phyloP scores from a whole-genome alignment of 2,329 filamentous ascomycete genomes.

The Hypoxylon sp. region DNA sequence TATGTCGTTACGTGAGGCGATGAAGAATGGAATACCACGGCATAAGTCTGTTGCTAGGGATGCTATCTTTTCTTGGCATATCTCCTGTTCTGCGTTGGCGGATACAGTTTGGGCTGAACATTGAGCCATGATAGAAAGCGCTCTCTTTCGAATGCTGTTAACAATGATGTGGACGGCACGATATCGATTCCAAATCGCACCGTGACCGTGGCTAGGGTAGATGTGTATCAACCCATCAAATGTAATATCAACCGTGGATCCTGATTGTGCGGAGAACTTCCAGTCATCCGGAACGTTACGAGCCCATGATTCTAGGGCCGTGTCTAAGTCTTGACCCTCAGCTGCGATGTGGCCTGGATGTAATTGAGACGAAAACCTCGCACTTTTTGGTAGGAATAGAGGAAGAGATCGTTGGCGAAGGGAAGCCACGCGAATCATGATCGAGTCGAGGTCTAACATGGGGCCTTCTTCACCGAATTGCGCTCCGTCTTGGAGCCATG shows the following conservation, averaged over 20 bases:
- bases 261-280: slow-evolving; percentile 9
- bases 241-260: neutral
- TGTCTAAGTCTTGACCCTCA: slow-evolving; percentile 23
- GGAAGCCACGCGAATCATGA: slow-evolving; percentile 31
- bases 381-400: slow-evolving; percentile 30
- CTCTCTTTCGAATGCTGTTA: slow-evolving; percentile 33
- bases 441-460: slow-evolving; percentile 23
- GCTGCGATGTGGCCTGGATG: slow-evolving; percentile 19
- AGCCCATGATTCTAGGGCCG: slow-evolving; percentile 29
- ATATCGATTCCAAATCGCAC: slow-evolving; percentile 25
- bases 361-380: slow-evolving; percentile 24
- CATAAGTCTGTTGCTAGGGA: slow-evolving; percentile 29
- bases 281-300: slow-evolving; percentile 20
- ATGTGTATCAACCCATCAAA: slow-evolving; percentile 21
- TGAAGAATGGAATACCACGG: slow-evolving; percentile 18
- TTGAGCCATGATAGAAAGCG: slow-evolving; percentile 18
- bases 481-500: slow-evolving; percentile 23
- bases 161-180: slow-evolving; percentile 26
- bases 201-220: slow-evolving; percentile 28
- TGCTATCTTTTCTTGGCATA: slow-evolving; percentile 26
- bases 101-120: slow-evolving; percentile 18
- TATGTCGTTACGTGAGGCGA: neutral
- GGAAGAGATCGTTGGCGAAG: slow-evolving; percentile 25
- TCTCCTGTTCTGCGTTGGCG: slow-evolving; percentile 12
- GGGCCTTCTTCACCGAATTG: slow-evolving; percentile 32